Percentiles rank a stretch among this genome's conserved stretches.
These are phyloP conservation scores for Nitzschia palea DNA, from an alignment of 108 stramenopile species.

Conservation along the genomic window DNA sequence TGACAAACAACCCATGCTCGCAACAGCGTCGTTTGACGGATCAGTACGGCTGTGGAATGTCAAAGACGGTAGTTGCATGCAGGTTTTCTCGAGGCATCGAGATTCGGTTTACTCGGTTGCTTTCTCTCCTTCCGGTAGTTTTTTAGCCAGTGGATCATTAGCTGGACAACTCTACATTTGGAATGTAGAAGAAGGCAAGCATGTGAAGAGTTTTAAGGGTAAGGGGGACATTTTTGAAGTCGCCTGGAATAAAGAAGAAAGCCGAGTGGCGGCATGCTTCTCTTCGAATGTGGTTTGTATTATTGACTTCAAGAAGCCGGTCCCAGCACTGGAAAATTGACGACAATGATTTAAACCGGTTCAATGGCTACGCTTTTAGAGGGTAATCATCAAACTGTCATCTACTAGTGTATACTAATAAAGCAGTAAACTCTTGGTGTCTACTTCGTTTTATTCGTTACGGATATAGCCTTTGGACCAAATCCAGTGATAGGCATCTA, in stretches of 20 bases:
- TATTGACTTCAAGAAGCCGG: conserved; percentile 68
- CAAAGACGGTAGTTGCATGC: conserved; percentile 75
- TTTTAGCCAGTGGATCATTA: conserved; percentile 81
- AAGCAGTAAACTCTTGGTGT: neutral
- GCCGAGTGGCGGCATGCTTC: conserved; percentile 87
- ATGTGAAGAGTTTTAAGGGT: conserved; percentile 87
- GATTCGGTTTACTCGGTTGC: conserved; percentile 89
- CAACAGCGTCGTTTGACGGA: conserved; percentile 95
- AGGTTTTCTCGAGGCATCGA: conserved; percentile 79
- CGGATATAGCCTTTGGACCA: neutral
- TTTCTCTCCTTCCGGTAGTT: conserved; percentile 87
- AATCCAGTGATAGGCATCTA: conserved; percentile 12
- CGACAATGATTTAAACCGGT: too few relatives aligned
- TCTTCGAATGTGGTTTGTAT: conserved; percentile 87
- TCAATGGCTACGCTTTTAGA: too few relatives aligned
- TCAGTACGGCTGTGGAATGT: conserved; percentile 94
- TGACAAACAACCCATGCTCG: conserved; percentile 79
- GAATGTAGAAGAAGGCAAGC: conserved; percentile 74
- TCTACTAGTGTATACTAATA: neutral
- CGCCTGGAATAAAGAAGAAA: conserved; percentile 92
- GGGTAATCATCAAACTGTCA: too few relatives aligned
- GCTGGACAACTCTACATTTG: conserved; percentile 93
- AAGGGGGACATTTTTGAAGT: conserved; percentile 93
- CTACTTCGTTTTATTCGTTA: neutral
- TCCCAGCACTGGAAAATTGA: neutral